Conservation (phyloP, 2,329 filamentous ascomycete species). For the Talaromyces sp. region DNA sequence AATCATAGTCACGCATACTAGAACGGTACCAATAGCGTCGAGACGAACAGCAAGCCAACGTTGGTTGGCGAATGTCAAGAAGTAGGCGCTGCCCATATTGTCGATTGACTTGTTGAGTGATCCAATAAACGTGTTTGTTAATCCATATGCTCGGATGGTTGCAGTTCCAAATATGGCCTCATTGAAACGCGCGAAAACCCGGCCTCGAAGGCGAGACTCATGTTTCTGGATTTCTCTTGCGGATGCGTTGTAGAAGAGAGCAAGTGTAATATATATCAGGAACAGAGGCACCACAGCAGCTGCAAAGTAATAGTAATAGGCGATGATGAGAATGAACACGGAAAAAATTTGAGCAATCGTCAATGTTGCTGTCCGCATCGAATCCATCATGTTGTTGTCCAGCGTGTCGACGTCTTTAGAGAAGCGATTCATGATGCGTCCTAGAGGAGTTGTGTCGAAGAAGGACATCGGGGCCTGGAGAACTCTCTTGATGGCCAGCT, state of each 20-base stretch:
- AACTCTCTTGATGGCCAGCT: conserved; percentile 61
- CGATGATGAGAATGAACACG: conserved; percentile 80
- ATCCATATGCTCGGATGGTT: conserved; percentile 82
- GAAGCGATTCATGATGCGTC: conserved; percentile 87
- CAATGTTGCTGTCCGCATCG: conserved; percentile 82
- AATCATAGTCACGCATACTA: conserved; percentile 85
- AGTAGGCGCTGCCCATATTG: conserved; percentile 91
- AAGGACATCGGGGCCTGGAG: conserved; percentile 60
- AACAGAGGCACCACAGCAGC: conserved; percentile 59
- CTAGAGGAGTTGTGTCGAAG: conserved; percentile 87
- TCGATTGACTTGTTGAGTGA: conserved; percentile 71
- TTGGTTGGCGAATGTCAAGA: conserved; percentile 91
- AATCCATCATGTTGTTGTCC: conserved; percentile 81
- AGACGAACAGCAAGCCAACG: conserved; percentile 84
- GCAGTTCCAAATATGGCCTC: conserved; percentile 72
- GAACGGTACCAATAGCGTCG: conserved; percentile 73
- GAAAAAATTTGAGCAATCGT: conserved; percentile 71
- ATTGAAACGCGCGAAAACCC: conserved; percentile 78
- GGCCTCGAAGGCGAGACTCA: conserved; percentile 67
- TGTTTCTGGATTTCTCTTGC: conserved; percentile 86
- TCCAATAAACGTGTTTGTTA: conserved; percentile 67
- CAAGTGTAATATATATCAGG: conserved; percentile 68
- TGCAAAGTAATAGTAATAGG: conserved; percentile 78
- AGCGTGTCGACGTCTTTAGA: conserved; percentile 87
- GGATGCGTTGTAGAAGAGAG: conserved; percentile 77